Evolutionary conservation across 305 asterid genomes (phyloP), one percentile per base, ranked within the genome.

Genomic region (Striga hermonthica): DNA sequence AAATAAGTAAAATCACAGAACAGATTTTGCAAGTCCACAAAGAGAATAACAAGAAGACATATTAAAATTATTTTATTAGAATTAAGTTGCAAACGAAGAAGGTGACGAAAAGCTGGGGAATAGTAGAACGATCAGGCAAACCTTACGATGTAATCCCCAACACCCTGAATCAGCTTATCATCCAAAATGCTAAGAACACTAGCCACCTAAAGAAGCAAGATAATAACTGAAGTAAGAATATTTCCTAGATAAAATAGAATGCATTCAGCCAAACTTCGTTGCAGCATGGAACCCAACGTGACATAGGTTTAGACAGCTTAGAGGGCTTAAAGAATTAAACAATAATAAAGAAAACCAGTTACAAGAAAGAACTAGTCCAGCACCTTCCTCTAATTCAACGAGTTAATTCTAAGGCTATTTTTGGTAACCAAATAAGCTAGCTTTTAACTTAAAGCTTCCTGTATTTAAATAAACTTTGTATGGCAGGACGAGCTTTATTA

Each of bases 71-170:
- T 11, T n/a, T n/a, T 9, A 38, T 34, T 56, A 60, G 56, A 53
- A 60, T 16, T 14, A 62, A 49, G 8, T 37, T 12, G 7, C 56
- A 12, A 72, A 43, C 31, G 39, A 44, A 65, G 45, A 57, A 57
- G 54, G 58, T n/a, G 57, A 60, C 44, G 55, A 36, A 47, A 52
- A 60, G 64, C 45, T 60, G 63, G 60, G 57, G 39, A 60, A 57
- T 54, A 70, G 49, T 14, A 54, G 34, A 72, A 53, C 38, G 67
- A 37, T 38, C 15, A 66, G 65, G 64, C 68, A 36, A 74, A 90
- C 99, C 97, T 90, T 69, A 74, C 31, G 75, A 93, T 80, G 88
- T 83, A 93, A 76, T 88, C 82, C 74, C 95, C 99, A 75, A 82
- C 88, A 75, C 77, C 76, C 70, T 79, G 83, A 69, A 74, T 75